phyloP scores from a whole-genome alignment of 2,329 filamentous ascomycete genomes.

The Pestalotiopsis sp. region DNA sequence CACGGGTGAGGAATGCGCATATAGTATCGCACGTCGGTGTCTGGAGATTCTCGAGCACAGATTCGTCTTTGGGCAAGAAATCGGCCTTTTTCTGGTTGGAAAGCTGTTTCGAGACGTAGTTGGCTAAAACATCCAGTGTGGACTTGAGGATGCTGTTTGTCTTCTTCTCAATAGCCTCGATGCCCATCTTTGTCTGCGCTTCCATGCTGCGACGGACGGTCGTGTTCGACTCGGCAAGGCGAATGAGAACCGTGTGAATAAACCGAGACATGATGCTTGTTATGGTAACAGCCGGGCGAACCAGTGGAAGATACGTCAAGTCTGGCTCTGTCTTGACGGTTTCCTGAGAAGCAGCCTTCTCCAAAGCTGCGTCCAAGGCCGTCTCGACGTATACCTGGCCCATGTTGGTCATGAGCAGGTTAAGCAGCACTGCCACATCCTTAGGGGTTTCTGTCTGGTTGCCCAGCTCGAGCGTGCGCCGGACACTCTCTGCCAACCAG shows the following conservation, averaged over 20 bases:
- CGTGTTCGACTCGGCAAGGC: slow-evolving; percentile 85
- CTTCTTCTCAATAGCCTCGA: slow-evolving; percentile 83
- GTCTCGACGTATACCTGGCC: slow-evolving; percentile 79
- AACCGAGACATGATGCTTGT: slow-evolving; percentile 93
- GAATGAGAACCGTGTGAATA: slow-evolving; percentile 86
- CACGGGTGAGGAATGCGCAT: slow-evolving; percentile 75
- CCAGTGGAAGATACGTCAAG: slow-evolving; percentile 76
- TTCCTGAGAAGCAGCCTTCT: slow-evolving; percentile 77
- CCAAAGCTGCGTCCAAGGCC: slow-evolving; percentile 69
- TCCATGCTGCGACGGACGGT: slow-evolving; percentile 91
- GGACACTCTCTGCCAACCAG: slow-evolving; percentile 95
- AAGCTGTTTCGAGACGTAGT: slow-evolving; percentile 75
- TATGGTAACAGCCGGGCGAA: slow-evolving; percentile 84
- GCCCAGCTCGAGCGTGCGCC: slow-evolving; percentile 87
- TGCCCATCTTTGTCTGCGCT: slow-evolving; percentile 73
- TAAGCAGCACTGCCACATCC: slow-evolving; percentile 84
- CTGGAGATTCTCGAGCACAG: slow-evolving; percentile 73
- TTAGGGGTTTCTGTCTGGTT: slow-evolving; percentile 88
- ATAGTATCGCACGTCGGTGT: slow-evolving; percentile 84
- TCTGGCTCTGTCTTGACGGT: slow-evolving; percentile 83
- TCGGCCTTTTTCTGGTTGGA: slow-evolving; percentile 83
- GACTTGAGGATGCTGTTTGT: slow-evolving; percentile 64
- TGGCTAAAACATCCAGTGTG: slow-evolving; percentile 68
- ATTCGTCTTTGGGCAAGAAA: slow-evolving; percentile 82
- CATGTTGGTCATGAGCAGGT: slow-evolving; percentile 83